Evolutionary conservation across 257 asterid species (phyloP), one percentile per base, ranked within the genome.

Genomic region (Vinca minor): DNA sequence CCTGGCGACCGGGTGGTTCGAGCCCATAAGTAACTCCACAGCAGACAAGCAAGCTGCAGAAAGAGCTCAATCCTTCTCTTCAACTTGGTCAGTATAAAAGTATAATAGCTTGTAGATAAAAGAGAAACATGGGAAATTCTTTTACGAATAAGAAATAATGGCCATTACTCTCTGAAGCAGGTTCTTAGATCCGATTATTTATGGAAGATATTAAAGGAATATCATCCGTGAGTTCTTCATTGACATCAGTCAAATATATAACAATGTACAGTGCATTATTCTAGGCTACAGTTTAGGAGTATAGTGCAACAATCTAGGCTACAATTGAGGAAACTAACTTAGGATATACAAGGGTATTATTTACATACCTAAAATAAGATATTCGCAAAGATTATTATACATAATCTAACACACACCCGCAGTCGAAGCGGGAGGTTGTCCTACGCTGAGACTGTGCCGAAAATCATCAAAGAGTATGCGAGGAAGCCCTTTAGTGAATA

Each of bases 41-140:
- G 84, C 73, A 71, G 87, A 81, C 68, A 77, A 67, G 64, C 66
- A 71, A 41, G 87, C 87, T 23, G 71, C 85, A 45, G 76, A 84
- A 76, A 76, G 87, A 75, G 91, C 85, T 60, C 84, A 76, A 59
- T 78, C 81, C 13, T 84, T 81, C 69, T 74, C 46, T 18, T 46
- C 75, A 69, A 81, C 79, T 42, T 84, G 90, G 85, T 77, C 64
- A 56, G 8, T 38, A 42, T 28, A 11, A 13, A 18, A 28, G 53
- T 32, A 23, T n/a, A n/a, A n/a, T n/a, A n/a, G n/a, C n/a, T n/a
- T n/a, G n/a, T 28, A 10, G 57, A 50, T 50, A 23, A 50, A 49
- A 49, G 9, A 13, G 34, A 6, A 50, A 3, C 11, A 4, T 4
- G 21, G 6, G 4, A 4, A 54, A 54, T 44, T 7, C 17, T 18